Base-by-base conservation (phyloP, 108 stramenopile genomes). In the Craspedostauros australis region DNA sequence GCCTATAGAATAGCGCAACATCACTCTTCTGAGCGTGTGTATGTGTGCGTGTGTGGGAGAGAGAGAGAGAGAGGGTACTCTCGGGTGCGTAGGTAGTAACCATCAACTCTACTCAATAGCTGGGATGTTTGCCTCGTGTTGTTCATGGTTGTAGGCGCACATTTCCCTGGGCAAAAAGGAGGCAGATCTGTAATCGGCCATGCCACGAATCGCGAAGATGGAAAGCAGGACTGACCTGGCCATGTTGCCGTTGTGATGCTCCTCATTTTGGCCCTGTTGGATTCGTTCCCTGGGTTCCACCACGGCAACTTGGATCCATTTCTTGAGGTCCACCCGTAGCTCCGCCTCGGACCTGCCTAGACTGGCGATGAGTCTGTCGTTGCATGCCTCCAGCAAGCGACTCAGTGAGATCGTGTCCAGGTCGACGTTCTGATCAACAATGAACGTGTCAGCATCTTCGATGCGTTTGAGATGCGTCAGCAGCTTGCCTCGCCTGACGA, bases 231-330 rank as follows among this genome's bases (percentile, higher is more conserved):
- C 56, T 21, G 77, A 60, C 39, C 84, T 66, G 4, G 84, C 88
- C 57, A 91, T 54, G 52, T 91, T 91, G 14, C 57, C 75, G 75
- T 91, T 91, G 62, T 77, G 86, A 37, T 73, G 30, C 32, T 54
- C 57, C 39, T 39, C 62, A 15, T 58, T 47, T 46, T 15, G 1
- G 7, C 15, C 18, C 34, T 38, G n/a, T 32, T 58, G 28, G 9
- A 32, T 48, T 33, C 60, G 56, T 45, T 60, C 50, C 7, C 39
- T 40, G 14, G 87, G 79, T 46, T 57, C 21, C 14, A 58, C 48
- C 28, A 78, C 83, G 12, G 68, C 51, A 23, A 73, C 29, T 29
- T 68, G 47, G 26, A 88, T 53, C 91, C 91, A 92, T n/a, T 60
- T 36, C 2, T 20, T 18, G 15, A 92, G 42, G 15, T 57, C 62